Evolutionary conservation across 805 yeast species (phyloP).

Genomic region (Yarrowia keelungensis): DNA sequence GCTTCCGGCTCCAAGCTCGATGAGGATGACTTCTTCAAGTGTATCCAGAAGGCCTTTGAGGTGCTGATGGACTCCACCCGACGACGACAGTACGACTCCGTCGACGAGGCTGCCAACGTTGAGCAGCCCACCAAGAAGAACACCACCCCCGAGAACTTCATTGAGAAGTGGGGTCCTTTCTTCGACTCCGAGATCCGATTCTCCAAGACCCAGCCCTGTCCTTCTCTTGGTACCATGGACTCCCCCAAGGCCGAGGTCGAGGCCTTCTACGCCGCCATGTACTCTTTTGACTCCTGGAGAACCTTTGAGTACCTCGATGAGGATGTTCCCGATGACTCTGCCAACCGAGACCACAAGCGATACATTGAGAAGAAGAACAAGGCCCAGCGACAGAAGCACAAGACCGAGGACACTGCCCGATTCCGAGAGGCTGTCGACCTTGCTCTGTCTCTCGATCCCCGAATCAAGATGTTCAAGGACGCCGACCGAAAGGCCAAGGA

Average conservation of each 20-base stretch:
- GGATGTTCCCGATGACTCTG: slow-evolving; percentile 98
- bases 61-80: slow-evolving; percentile 81
- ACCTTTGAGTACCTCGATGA: slow-evolving; percentile 97
- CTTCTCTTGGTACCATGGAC: slow-evolving; percentile 71
- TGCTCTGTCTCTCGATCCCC: slow-evolving; percentile 90
- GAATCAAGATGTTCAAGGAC: slow-evolving; percentile 91
- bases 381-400: slow-evolving; percentile 95
- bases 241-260: slow-evolving; percentile 83
- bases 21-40: slow-evolving; percentile 90
- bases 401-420: slow-evolving; percentile 95
- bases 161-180: slow-evolving; percentile 90
- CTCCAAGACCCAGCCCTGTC: slow-evolving; percentile 90
- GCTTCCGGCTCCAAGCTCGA: slow-evolving; percentile 81
- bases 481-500: slow-evolving; percentile 95
- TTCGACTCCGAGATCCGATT: slow-evolving; percentile 91
- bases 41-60: slow-evolving; percentile 96
- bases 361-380: slow-evolving; percentile 96
- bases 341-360: slow-evolving; percentile 99
- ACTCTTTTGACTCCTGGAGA: slow-evolving; percentile 97
- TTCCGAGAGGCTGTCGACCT: slow-evolving; percentile 84
- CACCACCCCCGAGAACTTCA: slow-evolving; percentile 73
- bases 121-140: slow-evolving; percentile 72
- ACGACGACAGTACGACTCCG: slow-evolving; percentile 95
- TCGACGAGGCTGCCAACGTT: slow-evolving; percentile 87
- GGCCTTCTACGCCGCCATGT: slow-evolving; percentile 88